phyloP scores from a whole-genome alignment of 805 yeast species.

The Ogataea haglerorum region DNA sequence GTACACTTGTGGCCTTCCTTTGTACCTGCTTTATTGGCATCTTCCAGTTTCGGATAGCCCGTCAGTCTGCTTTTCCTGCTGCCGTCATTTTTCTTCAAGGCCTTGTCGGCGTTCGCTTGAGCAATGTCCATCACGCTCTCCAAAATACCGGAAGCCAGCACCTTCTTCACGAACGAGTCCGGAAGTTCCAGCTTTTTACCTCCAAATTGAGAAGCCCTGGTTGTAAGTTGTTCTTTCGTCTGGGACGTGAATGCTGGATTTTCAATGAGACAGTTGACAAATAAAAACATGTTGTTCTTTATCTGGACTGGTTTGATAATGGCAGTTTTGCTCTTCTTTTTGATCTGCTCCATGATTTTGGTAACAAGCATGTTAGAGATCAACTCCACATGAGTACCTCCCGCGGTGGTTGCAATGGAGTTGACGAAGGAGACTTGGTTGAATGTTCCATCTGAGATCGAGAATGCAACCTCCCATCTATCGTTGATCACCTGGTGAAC shows the following conservation, averaged over 20 bases:
- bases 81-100: slow-evolving; percentile 86
- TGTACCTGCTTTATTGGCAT: slow-evolving; percentile 96
- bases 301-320: slow-evolving; percentile 86
- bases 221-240: slow-evolving; percentile 92
- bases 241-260: slow-evolving; percentile 98
- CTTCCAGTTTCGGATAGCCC: slow-evolving; percentile 84
- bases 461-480: slow-evolving; percentile 96
- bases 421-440: slow-evolving; percentile 96
- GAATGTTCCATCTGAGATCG: slow-evolving; percentile 84
- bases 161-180: slow-evolving; percentile 69
- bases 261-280: slow-evolving; percentile 87
- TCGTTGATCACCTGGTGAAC: slow-evolving; percentile 79
- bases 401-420: slow-evolving; percentile 94
- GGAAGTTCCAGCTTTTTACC: slow-evolving; percentile 71
- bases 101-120: slow-evolving; percentile 84
- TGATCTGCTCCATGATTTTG: slow-evolving; percentile 69
- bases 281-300: slow-evolving; percentile 83
- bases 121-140: slow-evolving; percentile 81
- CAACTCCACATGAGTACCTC: slow-evolving; percentile 92
- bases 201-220: slow-evolving; percentile 86
- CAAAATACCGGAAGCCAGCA: slow-evolving; percentile 64
- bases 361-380: slow-evolving; percentile 79
- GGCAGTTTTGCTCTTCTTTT: slow-evolving; percentile 60
- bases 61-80: slow-evolving; percentile 78
- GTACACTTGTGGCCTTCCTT: slow-evolving; percentile 90